A percentile compares a stretch with the other conserved stretches of the same genome.
Conservation (phyloP, 1,139 yeast genomes). For the Protomyces gravidus region DNA sequence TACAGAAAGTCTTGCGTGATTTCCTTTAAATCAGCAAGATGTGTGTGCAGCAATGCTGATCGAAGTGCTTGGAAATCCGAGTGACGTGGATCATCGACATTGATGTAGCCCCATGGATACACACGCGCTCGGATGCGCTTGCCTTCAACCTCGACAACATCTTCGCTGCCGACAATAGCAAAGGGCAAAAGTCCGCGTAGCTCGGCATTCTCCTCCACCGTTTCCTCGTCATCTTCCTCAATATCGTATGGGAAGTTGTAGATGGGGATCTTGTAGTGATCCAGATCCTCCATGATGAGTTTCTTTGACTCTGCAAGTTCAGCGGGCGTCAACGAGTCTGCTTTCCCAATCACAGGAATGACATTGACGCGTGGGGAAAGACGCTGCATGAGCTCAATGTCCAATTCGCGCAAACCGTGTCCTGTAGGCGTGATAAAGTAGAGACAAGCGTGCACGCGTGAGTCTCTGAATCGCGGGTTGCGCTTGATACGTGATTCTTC, state of each 20-base stretch:
- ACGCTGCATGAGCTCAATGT: constrained; percentile 69
- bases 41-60: constrained; percentile 73
- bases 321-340: constrained; percentile 75
- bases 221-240: constrained; percentile 55
- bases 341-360: constrained; percentile 79
- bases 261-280: constrained; percentile 70
- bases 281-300: constrained; percentile 64
- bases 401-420: constrained; percentile 69
- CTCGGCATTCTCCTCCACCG: constrained; percentile 73
- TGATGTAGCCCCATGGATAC: constrained; percentile 93
- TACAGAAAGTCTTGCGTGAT: constrained; percentile 86
- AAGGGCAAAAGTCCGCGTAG: constrained; percentile 77
- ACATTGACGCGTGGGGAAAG: constrained; percentile 78
- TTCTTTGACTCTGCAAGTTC: constrained; percentile 69
- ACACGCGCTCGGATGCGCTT: constrained; percentile 68
- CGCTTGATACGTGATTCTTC: constrained; percentile 90
- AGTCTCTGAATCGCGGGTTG: constrained; percentile 68
- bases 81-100: constrained; percentile 75
- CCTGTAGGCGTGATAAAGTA: constrained; percentile 72
- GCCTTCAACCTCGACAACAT: constrained; percentile 57
- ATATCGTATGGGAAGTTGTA: constrained; percentile 71
- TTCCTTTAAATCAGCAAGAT: constrained; percentile 86
- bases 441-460: constrained; percentile 66
- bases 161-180: constrained; percentile 76
- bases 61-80: constrained; percentile 82